Evolutionary conservation across 2,329 filamentous ascomycete genomes (phyloP).

Genomic region (Anisogramma anomala): DNA sequence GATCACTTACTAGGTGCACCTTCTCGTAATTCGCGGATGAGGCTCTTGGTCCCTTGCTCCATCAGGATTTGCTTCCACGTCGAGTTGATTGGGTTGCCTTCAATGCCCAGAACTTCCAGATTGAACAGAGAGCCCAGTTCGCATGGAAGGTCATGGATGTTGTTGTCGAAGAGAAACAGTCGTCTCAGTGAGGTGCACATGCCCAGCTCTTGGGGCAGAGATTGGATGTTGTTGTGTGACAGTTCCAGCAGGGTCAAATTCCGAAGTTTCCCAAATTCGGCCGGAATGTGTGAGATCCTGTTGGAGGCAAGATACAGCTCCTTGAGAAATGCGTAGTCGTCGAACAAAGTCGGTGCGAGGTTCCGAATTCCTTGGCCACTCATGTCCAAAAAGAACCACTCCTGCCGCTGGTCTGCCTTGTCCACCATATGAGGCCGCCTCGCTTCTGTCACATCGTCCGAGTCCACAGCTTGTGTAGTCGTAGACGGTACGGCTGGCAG

Average conservation of each 20-base stretch:
- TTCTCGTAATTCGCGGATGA: slow-evolving; percentile 76
- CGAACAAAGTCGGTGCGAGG: slow-evolving; percentile 66
- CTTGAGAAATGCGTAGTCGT: slow-evolving; percentile 73
- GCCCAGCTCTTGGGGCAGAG: slow-evolving; percentile 80
- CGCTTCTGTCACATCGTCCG: slow-evolving; percentile 44
- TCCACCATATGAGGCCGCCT: slow-evolving; percentile 55
- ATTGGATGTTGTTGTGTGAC: slow-evolving; percentile 74
- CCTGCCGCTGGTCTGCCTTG: slow-evolving; percentile 56
- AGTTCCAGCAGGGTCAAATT: slow-evolving; percentile 74
- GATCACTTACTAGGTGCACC: slow-evolving; percentile 62
- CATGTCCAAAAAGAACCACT: slow-evolving; percentile 89
- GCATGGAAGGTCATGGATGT: slow-evolving; percentile 67
- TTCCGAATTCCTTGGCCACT: slow-evolving; percentile 90
- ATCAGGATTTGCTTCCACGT: slow-evolving; percentile 71
- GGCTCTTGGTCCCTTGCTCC: slow-evolving; percentile 73
- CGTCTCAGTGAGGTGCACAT: slow-evolving; percentile 92
- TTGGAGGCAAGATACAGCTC: slow-evolving; percentile 93
- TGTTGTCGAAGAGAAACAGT: slow-evolving; percentile 81
- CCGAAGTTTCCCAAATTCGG: slow-evolving; percentile 70
- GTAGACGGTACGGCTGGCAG: slow-evolving; percentile 40
- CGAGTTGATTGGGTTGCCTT: slow-evolving; percentile 75
- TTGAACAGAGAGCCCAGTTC: slow-evolving; percentile 84
- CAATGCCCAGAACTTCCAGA: slow-evolving; percentile 79
- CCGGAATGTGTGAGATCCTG: slow-evolving; percentile 69
- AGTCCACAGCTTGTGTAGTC: slow-evolving; percentile 37